Evolutionary conservation across 1,139 yeast species (phyloP).

Genomic region (Pichia sp.): DNA sequence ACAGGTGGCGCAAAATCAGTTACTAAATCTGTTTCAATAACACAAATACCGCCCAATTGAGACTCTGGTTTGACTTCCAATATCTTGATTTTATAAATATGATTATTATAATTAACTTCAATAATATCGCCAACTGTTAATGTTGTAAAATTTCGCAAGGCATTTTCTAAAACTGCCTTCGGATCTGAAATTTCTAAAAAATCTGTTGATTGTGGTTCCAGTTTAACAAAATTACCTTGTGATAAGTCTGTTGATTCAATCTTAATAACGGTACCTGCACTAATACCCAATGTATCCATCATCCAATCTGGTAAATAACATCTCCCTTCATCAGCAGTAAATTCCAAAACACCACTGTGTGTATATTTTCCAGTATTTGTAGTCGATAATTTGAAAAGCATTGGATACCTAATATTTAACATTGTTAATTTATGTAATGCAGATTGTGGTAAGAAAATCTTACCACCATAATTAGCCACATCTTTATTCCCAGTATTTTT

Average conservation of each 20-base stretch:
- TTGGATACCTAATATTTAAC: constrained; percentile 86
- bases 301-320: constrained; percentile 96
- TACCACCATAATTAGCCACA: constrained; percentile 92
- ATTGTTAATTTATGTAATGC: constrained; percentile 78
- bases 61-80: constrained; percentile 84
- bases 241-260: constrained; percentile 76
- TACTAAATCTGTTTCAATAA: constrained; percentile 92
- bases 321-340: constrained; percentile 95
- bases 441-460: constrained; percentile 89
- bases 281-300: constrained; percentile 69
- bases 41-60: constrained; percentile 61
- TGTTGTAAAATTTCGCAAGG: constrained; percentile 82
- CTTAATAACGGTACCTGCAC: constrained; percentile 75
- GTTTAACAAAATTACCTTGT: constrained; percentile 80
- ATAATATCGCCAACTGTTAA: constrained; percentile 80
- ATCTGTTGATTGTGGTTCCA: constrained; percentile 92
- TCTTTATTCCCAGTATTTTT: constrained; percentile 72
- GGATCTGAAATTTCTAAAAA: constrained; percentile 94
- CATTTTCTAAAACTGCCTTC: constrained; percentile 92
- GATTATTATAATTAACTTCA: constrained; percentile 79
- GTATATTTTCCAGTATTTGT: constrained; percentile 60
- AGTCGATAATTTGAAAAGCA: constrained; percentile 78
- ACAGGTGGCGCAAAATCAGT: constrained; percentile 99
- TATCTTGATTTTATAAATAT: constrained; percentile 73
- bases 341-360: constrained; percentile 93